phyloP scores from a whole-genome alignment of 805 yeast species.

The Candida quercuum region DNA sequence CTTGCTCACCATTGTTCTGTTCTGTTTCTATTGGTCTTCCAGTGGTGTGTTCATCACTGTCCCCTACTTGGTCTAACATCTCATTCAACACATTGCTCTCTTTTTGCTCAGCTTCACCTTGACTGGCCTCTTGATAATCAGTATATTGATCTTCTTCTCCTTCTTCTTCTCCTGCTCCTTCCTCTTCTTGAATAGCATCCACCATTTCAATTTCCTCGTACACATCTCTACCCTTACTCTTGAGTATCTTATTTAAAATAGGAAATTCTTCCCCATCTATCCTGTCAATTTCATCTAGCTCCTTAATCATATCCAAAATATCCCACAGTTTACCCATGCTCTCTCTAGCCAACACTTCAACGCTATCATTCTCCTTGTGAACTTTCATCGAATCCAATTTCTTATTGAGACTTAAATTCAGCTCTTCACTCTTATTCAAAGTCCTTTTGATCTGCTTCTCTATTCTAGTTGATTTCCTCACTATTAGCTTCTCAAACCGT shows the following conservation, averaged over 20 bases:
- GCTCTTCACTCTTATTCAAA: slow-evolving; percentile 3
- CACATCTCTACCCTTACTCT: neutral
- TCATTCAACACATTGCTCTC: too few relatives aligned
- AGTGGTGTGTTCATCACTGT: too few relatives aligned
- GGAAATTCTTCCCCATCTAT: slow-evolving; percentile 4
- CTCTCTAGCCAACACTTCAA: slow-evolving; percentile 2
- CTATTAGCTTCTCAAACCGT: slow-evolving; percentile 2
- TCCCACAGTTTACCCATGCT: slow-evolving; percentile 18
- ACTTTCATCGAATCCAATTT: slow-evolving; percentile 9
- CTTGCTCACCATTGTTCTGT: too few relatives aligned
- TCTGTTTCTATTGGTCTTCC: neutral
- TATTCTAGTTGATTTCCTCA: slow-evolving; percentile 1
- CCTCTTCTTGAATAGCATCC: neutral
- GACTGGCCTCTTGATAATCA: too few relatives aligned
- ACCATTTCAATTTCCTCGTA: neutral
- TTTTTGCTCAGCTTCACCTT: too few relatives aligned
- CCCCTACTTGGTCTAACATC: too few relatives aligned
- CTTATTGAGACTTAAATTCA: slow-evolving; percentile 8
- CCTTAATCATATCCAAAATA: slow-evolving; percentile 3
- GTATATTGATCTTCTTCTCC: too few relatives aligned
- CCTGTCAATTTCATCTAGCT: slow-evolving; percentile 1
- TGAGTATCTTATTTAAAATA: slow-evolving; percentile 2
- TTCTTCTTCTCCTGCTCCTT: too few relatives aligned
- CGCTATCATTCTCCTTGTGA: slow-evolving; percentile 2
- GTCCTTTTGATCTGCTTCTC: slow-evolving; percentile 4